These are phyloP conservation scores for Saccharum spontaneum DNA, from an alignment of 176 grass and related monocot genomes.

Conservation along the genomic window DNA sequence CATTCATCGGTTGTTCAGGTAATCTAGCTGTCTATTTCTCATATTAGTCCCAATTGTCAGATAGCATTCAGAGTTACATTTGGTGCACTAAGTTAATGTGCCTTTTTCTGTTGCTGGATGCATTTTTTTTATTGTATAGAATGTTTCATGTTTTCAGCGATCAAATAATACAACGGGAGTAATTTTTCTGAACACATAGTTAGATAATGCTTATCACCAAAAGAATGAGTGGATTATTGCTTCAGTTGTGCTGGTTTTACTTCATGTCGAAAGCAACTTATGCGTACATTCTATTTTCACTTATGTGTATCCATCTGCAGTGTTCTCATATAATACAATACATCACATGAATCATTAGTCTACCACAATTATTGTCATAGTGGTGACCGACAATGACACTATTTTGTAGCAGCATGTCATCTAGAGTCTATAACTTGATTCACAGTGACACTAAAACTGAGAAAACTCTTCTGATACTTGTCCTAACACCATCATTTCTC, in stretches of 20 bases:
- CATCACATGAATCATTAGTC: not conserved
- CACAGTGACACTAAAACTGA: not conserved
- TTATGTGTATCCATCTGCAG: not conserved
- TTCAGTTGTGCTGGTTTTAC: not conserved
- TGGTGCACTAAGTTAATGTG: not conserved
- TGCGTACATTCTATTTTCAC: not conserved
- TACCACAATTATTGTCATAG: not conserved
- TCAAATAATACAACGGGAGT: not conserved
- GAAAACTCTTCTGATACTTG: not conserved
- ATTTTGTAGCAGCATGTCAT: not conserved
- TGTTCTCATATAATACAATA: not conserved
- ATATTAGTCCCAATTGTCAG: not conserved
- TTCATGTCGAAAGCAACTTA: not conserved
- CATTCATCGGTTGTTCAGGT: constrained; percentile 83
- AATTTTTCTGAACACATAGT: not conserved
- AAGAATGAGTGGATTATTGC: not conserved
- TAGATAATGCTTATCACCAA: no score
- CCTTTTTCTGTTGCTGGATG: not conserved
- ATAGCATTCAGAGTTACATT: not conserved
- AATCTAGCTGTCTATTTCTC: not conserved
- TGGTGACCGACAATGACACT: not conserved
- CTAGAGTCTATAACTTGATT: not conserved
- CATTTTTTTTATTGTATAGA: not conserved
- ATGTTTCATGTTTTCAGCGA: not conserved
- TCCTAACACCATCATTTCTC: not conserved